Base-by-base conservation (phyloP, 2,329 filamentous ascomycete genomes). In the Colletotrichum orbiculare region DNA sequence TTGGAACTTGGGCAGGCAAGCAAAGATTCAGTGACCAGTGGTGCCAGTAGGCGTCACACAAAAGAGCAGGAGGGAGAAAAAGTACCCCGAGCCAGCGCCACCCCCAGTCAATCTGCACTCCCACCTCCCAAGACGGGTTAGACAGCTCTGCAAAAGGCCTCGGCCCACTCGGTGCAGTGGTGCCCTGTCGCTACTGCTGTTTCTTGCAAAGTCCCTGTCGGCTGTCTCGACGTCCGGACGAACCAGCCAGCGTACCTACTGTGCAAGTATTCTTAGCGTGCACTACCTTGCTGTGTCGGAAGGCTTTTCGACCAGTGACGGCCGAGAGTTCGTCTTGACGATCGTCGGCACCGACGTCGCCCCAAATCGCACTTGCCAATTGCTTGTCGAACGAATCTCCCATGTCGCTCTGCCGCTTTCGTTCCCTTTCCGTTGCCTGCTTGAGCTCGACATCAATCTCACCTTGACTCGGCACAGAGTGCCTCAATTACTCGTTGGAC, bases 71-170 rank as follows among this genome's bases (percentile, higher is more conserved):
- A 33, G 15, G 15, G 17, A 12, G 47, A 59, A 65, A 66, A 57
- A 63, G 58, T 62, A 65, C 57, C 43, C 53, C 12, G 34, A 57
- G 53, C 57, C 65, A 60, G 66, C 62, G 52, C 62, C 57, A 62
- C 47, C 62, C 62, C 62, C 52, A 39, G 58, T 56, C 60, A 61
- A 61, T 71, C 50, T 46, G 17, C 52, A 59, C 54, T 66, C 71
- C 71, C 72, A 75, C 73, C 73, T 75, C 69, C 73, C 73, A 48
- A 72, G 71, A 73, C 71, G 67, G 71, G 69, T 67, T 61, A 66
- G 63, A 55, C 35, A 35, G 64, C 62, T 70, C 58, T 67, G 69
- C 69, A 68, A 67, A 70, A 71, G 64, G 64, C 54, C 64, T 67
- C 49, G 64, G 61, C 45, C 54, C 65, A 61, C 62, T 61, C 55